phyloP scores from a whole-genome alignment of 257 asterid species.

The Petunia axillaris region DNA sequence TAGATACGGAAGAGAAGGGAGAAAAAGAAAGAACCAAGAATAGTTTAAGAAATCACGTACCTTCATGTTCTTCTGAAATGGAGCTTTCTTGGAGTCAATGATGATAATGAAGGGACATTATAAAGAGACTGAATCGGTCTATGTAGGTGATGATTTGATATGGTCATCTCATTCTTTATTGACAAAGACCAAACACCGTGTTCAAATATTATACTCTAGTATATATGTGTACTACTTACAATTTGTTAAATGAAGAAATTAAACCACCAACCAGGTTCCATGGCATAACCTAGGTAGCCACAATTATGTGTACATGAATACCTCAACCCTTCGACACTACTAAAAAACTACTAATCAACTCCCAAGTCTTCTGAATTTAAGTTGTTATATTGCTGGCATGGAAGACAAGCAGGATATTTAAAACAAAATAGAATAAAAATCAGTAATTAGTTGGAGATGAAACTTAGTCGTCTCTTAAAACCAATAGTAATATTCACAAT shows the following conservation, averaged over 20 bases:
- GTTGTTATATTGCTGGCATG: not conserved
- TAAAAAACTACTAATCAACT: not conserved
- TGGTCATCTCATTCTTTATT: not conserved
- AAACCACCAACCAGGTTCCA: not conserved
- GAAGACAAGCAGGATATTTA: not conserved
- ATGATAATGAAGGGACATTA: not conserved
- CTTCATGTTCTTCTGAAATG: constrained; percentile 1
- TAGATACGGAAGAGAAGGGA: not conserved
- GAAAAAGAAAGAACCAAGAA: not conserved
- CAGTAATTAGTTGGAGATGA: too few relatives aligned
- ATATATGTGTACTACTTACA: not conserved
- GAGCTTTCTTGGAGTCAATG: not conserved
- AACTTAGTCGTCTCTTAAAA: too few relatives aligned
- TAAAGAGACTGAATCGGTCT: not conserved
- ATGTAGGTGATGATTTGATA: not conserved
- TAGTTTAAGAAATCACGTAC: not conserved
- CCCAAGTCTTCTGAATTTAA: not conserved
- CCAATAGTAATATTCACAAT: too few relatives aligned
- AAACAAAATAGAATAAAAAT: not conserved
- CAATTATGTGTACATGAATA: too few relatives aligned
- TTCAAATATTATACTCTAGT: not conserved
- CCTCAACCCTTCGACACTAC: too few relatives aligned
- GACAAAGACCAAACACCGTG: not conserved
- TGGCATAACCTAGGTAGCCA: too few relatives aligned
- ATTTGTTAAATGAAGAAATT: not conserved